A percentile compares a stretch with the other conserved stretches of the same genome.
Conservation (phyloP, 73 alveolate genomes). For the Durusdinium trenchii region DNA sequence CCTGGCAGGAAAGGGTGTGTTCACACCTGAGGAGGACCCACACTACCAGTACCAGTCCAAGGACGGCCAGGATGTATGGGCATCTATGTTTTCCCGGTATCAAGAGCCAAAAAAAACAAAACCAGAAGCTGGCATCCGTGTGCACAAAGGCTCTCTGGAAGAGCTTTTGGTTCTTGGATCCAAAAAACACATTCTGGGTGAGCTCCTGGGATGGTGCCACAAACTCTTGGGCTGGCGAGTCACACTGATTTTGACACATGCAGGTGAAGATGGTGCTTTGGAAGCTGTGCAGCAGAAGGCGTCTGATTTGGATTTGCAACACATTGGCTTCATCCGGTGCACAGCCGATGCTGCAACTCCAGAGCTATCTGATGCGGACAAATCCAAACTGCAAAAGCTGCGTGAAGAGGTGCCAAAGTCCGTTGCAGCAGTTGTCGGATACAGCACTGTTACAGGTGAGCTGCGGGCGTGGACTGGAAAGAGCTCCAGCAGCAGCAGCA, state of each 20-base stretch:
- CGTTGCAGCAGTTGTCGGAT: background rate
- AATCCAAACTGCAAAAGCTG: background rate
- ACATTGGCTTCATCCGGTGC: constrained; percentile 1
- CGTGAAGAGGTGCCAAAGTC: background rate
- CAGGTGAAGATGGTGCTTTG: background rate
- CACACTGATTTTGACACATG: background rate
- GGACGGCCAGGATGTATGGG: constrained; percentile 33
- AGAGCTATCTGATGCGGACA: background rate
- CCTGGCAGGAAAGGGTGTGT: constrained; percentile 3
- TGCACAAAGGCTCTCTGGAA: constrained; percentile 14
- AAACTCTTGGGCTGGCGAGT: constrained; percentile 15
- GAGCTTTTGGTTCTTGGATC: background rate
- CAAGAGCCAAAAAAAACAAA: background rate
- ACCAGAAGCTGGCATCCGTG: background rate
- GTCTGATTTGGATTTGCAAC: background rate
- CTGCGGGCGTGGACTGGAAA: background rate
- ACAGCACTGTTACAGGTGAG: background rate
- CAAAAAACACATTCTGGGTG: background rate
- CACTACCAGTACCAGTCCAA: background rate
- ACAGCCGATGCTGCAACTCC: background rate
- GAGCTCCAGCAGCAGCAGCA: background rate
- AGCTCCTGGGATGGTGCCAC: background rate
- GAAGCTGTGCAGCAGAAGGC: background rate
- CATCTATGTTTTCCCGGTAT: background rate
- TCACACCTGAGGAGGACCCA: constrained; percentile 17